Base-by-base conservation (phyloP, 495 filamentous ascomycete species). In the Daldinia loculata region DNA sequence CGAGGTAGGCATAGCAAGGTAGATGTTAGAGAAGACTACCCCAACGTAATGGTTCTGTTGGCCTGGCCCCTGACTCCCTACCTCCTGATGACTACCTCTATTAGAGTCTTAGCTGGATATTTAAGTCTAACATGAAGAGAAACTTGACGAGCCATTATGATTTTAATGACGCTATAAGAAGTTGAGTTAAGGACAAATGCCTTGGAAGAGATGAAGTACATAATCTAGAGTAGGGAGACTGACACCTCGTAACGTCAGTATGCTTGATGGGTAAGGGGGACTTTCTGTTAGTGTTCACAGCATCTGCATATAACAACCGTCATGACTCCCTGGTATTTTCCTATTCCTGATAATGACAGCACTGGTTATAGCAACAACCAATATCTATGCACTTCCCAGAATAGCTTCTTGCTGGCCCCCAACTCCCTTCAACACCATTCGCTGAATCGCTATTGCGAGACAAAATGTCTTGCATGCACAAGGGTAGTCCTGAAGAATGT, bases 401-500 rank as follows among this genome's bases (percentile, higher is more conserved):
- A 71, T 63, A 59, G 41, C 39, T 30, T 58, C 51, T 41, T 27
- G 27, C 6, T 39, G 15, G 29, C 19, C 56, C 38, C 60, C 30
- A 19, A 60, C 55, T 67, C 45, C 39, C 45, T 36, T 19, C 32
- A 59, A 48, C 51, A 19, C n/a, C 29, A 71, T 71, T 67, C 63
- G 69, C 29, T n/a, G 27, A 17, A 36, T 55, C 14, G 24, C 15
- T 14, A 27, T 26, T 8, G 8, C 43, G 29, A 39, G 29, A 29
- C 22, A 52, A 34, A 63, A 69, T 77, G 72, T 65, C 64, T 72
- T 71, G 75, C 72, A 76, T 74, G 72, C 53, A 39, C 69, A 68
- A 68, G 72, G 69, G 72, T 41, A 61, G 43, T 56, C 55, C 48
- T 41, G 5, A 68, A 53, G 15, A 56, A 15, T 32, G 36, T 68